A percentile compares a stretch with the other conserved stretches of the same genome.
These are phyloP conservation scores for Tulasnella sp. DNA, from an alignment of 768 basidiomycete species.

Conservation along the genomic window DNA sequence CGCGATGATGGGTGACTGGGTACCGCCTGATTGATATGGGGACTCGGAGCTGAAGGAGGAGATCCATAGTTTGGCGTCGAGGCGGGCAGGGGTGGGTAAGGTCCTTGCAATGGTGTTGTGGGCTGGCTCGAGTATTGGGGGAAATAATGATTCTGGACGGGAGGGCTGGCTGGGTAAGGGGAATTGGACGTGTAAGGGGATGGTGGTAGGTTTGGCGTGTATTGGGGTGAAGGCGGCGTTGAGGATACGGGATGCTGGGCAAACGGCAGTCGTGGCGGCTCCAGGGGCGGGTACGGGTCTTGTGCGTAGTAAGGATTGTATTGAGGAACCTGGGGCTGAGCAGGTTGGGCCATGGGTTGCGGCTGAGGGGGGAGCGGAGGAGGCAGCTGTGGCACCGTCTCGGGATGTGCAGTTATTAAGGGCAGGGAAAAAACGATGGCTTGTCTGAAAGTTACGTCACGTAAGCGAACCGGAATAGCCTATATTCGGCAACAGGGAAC, in stretches of 20 bases:
- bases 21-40: neutral
- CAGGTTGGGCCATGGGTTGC: neutral
- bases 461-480: neutral
- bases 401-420: constrained; percentile 60
- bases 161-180: constrained; percentile 8
- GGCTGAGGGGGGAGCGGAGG: constrained; percentile 32
- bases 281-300: constrained; percentile 12
- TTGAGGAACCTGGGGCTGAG: neutral
- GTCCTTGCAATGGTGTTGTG: constrained; percentile 19
- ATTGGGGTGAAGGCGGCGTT: constrained; percentile 25
- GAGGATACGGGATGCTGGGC: constrained; percentile 7
- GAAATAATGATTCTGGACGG: constrained; percentile 21
- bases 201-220: constrained; percentile 5
- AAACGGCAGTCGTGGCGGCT: constrained; percentile 24
- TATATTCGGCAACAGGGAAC: constrained; percentile 32
- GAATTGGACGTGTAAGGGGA: constrained; percentile 18
- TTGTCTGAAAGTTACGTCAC: constrained; percentile 48
- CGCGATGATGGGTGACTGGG: constrained; percentile 33
- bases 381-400: constrained; percentile 47
- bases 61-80: neutral
- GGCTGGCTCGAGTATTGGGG: constrained; percentile 26
- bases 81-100: neutral
- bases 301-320: constrained; percentile 17
- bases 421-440: constrained; percentile 59
- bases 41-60: constrained; percentile 14